These are phyloP conservation scores for Boechera divaricarpa DNA, from an alignment of 345 rosid species.

Conservation along the genomic window DNA sequence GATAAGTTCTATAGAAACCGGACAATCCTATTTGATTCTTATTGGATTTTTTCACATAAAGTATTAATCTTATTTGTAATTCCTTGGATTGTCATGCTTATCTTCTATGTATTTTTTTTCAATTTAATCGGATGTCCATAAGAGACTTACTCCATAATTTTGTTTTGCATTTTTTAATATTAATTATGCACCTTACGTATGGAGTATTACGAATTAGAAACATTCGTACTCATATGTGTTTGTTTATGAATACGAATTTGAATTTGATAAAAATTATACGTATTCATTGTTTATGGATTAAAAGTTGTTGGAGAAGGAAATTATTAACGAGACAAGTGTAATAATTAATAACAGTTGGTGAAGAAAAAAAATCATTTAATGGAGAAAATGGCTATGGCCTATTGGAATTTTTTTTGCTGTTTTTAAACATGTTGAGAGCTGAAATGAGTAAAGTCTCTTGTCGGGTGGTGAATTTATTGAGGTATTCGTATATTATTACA, in stretches of 20 bases:
- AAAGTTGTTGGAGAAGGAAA: conserved; percentile 23
- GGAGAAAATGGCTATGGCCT: conserved; percentile 23
- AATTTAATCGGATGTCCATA: background rate
- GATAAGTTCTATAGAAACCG: too few relatives aligned
- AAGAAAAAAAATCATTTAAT: conserved; percentile 20
- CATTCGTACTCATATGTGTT: conserved; percentile 25
- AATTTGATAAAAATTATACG: background rate
- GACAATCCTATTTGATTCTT: too few relatives aligned
- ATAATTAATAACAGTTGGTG: conserved; percentile 37
- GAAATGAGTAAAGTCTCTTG: conserved; percentile 37
- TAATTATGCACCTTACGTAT: background rate
- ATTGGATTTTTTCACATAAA: too few relatives aligned
- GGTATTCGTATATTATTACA: conserved; percentile 2
- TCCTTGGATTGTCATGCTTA: too few relatives aligned
- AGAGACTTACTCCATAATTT: background rate
- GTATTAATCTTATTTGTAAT: too few relatives aligned
- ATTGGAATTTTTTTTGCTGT: conserved; percentile 25
- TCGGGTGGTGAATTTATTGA: conserved; percentile 33
- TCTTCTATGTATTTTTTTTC: too few relatives aligned
- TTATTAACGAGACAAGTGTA: conserved; percentile 12
- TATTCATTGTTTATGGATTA: conserved; percentile 21
- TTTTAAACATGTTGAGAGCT: conserved; percentile 31
- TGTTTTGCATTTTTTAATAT: background rate
- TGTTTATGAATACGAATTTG: conserved; percentile 12
- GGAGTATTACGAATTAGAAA: background rate